phyloP scores from a whole-genome alignment of 148 eudicot genomes.

The Amaranthus palmeri region DNA sequence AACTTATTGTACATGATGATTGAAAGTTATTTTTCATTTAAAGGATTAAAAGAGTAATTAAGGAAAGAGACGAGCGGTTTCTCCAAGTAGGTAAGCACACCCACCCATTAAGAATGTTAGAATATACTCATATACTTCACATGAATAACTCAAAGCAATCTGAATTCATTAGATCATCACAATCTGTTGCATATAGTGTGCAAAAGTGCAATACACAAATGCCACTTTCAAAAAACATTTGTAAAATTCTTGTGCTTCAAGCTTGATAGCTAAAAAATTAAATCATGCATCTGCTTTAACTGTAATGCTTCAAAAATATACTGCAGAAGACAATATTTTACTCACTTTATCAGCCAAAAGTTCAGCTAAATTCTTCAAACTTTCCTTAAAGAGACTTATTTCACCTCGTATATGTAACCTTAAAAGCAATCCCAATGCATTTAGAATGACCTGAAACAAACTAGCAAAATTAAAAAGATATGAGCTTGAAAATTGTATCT shows the following conservation, averaged over 20 bases:
- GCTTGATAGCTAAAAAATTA: neutral
- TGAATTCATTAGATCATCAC: no score
- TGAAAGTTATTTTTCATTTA: no score
- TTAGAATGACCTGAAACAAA: constrained; percentile 59
- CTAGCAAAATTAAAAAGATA: neutral
- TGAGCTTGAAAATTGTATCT: neutral
- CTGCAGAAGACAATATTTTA: constrained; percentile 2
- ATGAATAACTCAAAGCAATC: no score
- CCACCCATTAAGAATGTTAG: no score
- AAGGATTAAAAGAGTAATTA: no score
- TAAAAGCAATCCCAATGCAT: constrained; percentile 71
- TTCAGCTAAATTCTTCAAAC: constrained; percentile 49
- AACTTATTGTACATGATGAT: no score
- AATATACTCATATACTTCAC: no score
- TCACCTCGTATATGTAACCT: constrained; percentile 65
- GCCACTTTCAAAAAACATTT: no score
- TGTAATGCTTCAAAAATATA: neutral
- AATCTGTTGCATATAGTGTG: no score
- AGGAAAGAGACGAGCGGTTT: neutral
- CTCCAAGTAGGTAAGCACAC: neutral
- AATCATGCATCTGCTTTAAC: neutral
- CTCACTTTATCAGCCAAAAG: constrained; percentile 64
- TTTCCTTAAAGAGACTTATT: constrained; percentile 40
- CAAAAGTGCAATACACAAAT: neutral
- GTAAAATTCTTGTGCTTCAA: neutral